Evolutionary conservation across 805 yeast species (phyloP).

Genomic region (Yueomyces sp.): DNA sequence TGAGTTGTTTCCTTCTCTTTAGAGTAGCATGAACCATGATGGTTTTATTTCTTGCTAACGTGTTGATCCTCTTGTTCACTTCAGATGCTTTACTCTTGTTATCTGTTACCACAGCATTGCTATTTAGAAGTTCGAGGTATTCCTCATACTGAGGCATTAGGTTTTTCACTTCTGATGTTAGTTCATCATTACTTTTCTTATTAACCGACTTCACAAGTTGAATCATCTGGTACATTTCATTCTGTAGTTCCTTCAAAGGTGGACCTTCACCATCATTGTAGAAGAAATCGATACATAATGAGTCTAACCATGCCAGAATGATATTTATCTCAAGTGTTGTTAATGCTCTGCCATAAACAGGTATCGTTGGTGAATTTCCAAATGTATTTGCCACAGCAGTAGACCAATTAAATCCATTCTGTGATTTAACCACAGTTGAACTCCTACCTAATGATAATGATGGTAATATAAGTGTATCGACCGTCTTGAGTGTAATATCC

Average conservation of each 20-base stretch:
- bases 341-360: conserved; percentile 43
- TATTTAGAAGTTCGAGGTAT: conserved; percentile 27
- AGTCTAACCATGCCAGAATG: conserved; percentile 55
- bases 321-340: conserved; percentile 50
- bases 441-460: conserved; percentile 36
- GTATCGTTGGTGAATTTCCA: conserved; percentile 10
- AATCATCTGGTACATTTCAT: conserved; percentile 49
- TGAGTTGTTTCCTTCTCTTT: conserved; percentile 26
- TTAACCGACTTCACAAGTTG: conserved; percentile 53
- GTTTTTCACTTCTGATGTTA: conserved; percentile 46
- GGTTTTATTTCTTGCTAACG: conserved; percentile 50
- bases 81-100: background rate
- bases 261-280: conserved; percentile 77
- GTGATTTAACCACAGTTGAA: conserved; percentile 11
- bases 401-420: conserved; percentile 17
- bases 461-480: conserved; percentile 66
- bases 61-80: conserved; percentile 30
- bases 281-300: conserved; percentile 59
- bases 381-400: conserved; percentile 16
- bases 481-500: conserved; percentile 54
- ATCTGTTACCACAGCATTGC: background rate
- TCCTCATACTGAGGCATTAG: conserved; percentile 41
- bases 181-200: conserved; percentile 33
- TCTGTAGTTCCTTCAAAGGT: conserved; percentile 46
- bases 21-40: conserved; percentile 62